Evolutionary conservation across 2,329 filamentous ascomycete genomes (phyloP).

Genomic region (Coniella lustricola): DNA sequence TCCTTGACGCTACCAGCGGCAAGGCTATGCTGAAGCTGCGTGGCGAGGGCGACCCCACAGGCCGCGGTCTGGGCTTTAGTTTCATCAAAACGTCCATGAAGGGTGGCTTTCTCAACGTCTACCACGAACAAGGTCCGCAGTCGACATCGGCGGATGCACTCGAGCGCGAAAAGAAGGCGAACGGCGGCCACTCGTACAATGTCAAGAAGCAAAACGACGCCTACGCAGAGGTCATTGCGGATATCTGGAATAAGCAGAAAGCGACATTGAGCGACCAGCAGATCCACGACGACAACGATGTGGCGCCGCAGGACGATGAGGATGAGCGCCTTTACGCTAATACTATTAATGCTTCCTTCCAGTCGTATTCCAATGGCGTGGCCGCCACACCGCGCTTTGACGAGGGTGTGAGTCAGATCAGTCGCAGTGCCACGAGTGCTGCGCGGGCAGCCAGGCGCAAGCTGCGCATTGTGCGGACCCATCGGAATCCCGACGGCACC

Average conservation of each 20-base stretch:
- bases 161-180: constrained; percentile 78
- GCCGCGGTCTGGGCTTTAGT: constrained; percentile 87
- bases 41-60: constrained; percentile 89
- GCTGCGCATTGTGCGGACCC: constrained; percentile 64
- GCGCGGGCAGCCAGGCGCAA: constrained; percentile 51
- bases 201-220: constrained; percentile 88
- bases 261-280: constrained; percentile 65
- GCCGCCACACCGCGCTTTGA: constrained; percentile 66
- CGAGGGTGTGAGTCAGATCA: constrained; percentile 75
- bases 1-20: constrained; percentile 84
- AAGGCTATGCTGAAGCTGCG: constrained; percentile 97
- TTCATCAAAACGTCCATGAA: constrained; percentile 99
- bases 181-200: constrained; percentile 94
- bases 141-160: constrained; percentile 74
- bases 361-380: constrained; percentile 40
- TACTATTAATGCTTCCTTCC: constrained; percentile 1
- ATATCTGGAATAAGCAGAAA: constrained; percentile 89
- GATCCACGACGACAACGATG: constrained; percentile 58
- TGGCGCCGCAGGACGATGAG: constrained; percentile 51
- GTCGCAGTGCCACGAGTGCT: constrained; percentile 62
- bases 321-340: constrained; percentile 67
- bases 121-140: constrained; percentile 51
- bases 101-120: constrained; percentile 81
- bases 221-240: constrained; percentile 84
- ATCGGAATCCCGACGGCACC: constrained; percentile 37